phyloP scores from a whole-genome alignment of 2,329 filamentous ascomycete species.

The Talaromyces albobiverticillius region DNA sequence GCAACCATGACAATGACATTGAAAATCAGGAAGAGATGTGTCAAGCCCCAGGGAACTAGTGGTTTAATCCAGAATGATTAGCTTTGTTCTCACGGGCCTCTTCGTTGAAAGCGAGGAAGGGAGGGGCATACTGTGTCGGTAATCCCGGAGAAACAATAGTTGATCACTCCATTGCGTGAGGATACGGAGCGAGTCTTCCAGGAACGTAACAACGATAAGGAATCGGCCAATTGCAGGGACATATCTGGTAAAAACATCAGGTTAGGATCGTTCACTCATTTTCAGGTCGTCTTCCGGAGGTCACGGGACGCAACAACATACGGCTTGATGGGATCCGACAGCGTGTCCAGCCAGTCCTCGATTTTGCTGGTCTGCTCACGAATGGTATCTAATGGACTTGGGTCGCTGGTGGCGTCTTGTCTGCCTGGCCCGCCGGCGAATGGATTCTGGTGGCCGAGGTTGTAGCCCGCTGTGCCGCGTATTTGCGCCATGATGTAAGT shows the following conservation, averaged over 20 bases:
- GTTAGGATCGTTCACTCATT: slow-evolving; percentile 27
- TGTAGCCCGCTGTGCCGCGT: slow-evolving; percentile 74
- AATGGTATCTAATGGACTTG: slow-evolving; percentile 81
- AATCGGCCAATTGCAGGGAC: slow-evolving; percentile 94
- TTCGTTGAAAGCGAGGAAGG: slow-evolving; percentile 7
- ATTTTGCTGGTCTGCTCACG: slow-evolving; percentile 97
- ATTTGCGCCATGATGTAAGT: slow-evolving; percentile 46
- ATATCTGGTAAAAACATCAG: slow-evolving; percentile 57
- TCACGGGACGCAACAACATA: slow-evolving; percentile 52
- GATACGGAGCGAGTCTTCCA: slow-evolving; percentile 94
- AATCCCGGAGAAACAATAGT: slow-evolving; percentile 86
- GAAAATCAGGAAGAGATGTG: slow-evolving; percentile 84
- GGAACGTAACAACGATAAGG: slow-evolving; percentile 95
- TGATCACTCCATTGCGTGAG: slow-evolving; percentile 97
- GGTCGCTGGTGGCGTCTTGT: slow-evolving; percentile 62
- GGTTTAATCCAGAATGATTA: background rate
- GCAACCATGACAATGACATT: slow-evolving; percentile 86
- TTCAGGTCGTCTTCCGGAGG: slow-evolving; percentile 18
- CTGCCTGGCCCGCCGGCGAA: slow-evolving; percentile 60
- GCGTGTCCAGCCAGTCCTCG: slow-evolving; percentile 83
- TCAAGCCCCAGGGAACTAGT: slow-evolving; percentile 79
- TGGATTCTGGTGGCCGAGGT: slow-evolving; percentile 71
- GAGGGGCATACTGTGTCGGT: slow-evolving; percentile 74
- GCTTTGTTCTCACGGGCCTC: background rate
- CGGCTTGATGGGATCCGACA: slow-evolving; percentile 92